phyloP scores from a whole-genome alignment of 202 grass and related monocot species.

The Schoenoplectus tabernaemontani region DNA sequence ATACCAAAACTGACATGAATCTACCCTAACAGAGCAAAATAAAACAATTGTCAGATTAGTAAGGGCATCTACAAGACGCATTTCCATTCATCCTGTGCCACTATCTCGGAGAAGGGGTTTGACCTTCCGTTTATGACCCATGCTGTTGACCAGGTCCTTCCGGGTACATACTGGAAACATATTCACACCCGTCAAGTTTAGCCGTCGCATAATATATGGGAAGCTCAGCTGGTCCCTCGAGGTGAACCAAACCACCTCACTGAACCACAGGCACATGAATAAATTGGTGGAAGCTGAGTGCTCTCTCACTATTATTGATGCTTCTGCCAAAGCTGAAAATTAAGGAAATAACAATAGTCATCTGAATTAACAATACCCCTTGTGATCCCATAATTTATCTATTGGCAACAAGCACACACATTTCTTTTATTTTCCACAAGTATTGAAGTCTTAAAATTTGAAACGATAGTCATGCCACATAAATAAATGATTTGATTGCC shows the following conservation, averaged over 20 bases:
- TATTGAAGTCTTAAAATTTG: not conserved
- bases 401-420: not conserved
- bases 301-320: slow-evolving; percentile 81
- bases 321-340: slow-evolving; percentile 69
- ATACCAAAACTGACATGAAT: slow-evolving; percentile 3
- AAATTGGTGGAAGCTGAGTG: slow-evolving; percentile 57
- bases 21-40: not conserved
- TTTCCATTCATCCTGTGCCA: slow-evolving; percentile 18
- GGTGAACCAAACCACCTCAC: slow-evolving; percentile 80
- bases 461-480: not conserved
- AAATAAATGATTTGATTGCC: not conserved
- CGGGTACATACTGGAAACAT: slow-evolving; percentile 75
- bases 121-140: slow-evolving; percentile 67
- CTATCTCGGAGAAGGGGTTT: slow-evolving; percentile 47
- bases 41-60: slow-evolving; percentile 8
- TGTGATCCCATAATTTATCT: not conserved
- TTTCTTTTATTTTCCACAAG: not conserved
- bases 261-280: slow-evolving; percentile 96
- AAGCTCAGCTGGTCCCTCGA: slow-evolving; percentile 95
- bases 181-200: slow-evolving; percentile 45
- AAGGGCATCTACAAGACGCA: not conserved
- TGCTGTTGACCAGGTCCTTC: slow-evolving; percentile 81
- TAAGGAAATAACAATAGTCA: slow-evolving; percentile 3
- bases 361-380: slow-evolving; percentile 24
- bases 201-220: slow-evolving; percentile 57